These are phyloP conservation scores for Lachancea sp. DNA, from an alignment of 805 yeast genomes.

Conservation along the genomic window DNA sequence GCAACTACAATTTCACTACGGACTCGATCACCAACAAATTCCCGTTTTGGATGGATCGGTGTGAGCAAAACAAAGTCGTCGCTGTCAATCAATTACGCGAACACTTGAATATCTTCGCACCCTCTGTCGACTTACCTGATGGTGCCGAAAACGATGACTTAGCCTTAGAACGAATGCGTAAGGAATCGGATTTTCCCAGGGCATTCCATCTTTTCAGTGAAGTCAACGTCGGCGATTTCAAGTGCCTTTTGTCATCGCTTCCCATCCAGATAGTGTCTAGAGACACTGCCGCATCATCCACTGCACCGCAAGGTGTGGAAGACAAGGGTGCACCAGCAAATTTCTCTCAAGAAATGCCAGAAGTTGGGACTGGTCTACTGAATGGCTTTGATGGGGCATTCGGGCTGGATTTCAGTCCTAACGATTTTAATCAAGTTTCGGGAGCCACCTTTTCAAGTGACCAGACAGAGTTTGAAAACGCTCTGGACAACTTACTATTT, in stretches of 20 bases:
- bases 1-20: slow-evolving; percentile 5
- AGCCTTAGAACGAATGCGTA: neutral
- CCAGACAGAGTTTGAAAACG: slow-evolving; percentile 4
- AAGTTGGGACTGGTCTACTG: neutral
- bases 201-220: slow-evolving; percentile 7
- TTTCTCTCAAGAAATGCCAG: neutral
- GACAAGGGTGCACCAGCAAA: neutral
- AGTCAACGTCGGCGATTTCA: slow-evolving; percentile 2
- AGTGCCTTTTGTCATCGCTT: slow-evolving; percentile 3
- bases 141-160: neutral
- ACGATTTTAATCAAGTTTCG: neutral
- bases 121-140: neutral
- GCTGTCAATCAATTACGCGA: slow-evolving; percentile 13
- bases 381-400: neutral
- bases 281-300: neutral
- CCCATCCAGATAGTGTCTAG: slow-evolving; percentile 2
- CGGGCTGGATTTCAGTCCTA: neutral
- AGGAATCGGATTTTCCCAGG: neutral
- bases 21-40: slow-evolving; percentile 6
- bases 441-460: neutral
- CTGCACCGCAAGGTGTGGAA: neutral
- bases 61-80: slow-evolving; percentile 14
- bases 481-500: slow-evolving; percentile 6
- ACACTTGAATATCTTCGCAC: slow-evolving; percentile 8
- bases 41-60: slow-evolving; percentile 5